Conservation (phyloP, 2,329 filamentous ascomycete species). For the Aspergillus phoenicis region DNA sequence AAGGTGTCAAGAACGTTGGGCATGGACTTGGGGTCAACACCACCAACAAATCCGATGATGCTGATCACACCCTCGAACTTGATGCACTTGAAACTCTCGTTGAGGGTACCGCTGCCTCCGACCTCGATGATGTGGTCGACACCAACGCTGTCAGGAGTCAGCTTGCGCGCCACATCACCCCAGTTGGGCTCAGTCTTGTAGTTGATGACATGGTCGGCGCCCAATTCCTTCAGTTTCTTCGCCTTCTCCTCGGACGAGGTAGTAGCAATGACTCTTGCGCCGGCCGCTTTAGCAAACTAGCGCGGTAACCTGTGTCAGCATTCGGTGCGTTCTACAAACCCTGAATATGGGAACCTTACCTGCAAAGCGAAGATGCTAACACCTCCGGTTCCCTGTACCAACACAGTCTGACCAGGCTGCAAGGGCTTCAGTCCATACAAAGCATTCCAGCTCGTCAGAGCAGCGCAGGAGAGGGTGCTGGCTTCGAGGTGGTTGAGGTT, state of each 20-base stretch:
- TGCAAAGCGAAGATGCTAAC: conserved; percentile 61
- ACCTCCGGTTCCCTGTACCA: conserved; percentile 65
- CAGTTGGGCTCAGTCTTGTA: conserved; percentile 62
- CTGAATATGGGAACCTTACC: conserved; percentile 26
- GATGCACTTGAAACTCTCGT: conserved; percentile 58
- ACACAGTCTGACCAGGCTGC: conserved; percentile 57
- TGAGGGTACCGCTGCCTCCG: conserved; percentile 65
- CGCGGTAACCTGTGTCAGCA: background rate
- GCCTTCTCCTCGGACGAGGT: conserved; percentile 61
- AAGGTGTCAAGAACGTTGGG: conserved; percentile 57
- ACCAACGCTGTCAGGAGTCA: conserved; percentile 55
- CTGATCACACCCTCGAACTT: conserved; percentile 58
- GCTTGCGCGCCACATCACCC: conserved; percentile 59
- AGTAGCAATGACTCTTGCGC: conserved; percentile 60
- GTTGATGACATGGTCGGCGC: conserved; percentile 63
- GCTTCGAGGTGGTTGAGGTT: conserved; percentile 58
- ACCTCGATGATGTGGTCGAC: conserved; percentile 68
- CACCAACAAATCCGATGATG: conserved; percentile 62
- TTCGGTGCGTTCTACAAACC: background rate
- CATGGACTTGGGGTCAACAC: conserved; percentile 48
- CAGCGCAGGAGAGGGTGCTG: conserved; percentile 63
- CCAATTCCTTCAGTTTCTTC: conserved; percentile 55
- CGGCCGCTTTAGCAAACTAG: conserved; percentile 53
- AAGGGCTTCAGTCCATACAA: conserved; percentile 60
- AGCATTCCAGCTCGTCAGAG: conserved; percentile 67